Evolutionary conservation across 805 yeast genomes (phyloP).

Genomic region (Yarrowia keelungensis): DNA sequence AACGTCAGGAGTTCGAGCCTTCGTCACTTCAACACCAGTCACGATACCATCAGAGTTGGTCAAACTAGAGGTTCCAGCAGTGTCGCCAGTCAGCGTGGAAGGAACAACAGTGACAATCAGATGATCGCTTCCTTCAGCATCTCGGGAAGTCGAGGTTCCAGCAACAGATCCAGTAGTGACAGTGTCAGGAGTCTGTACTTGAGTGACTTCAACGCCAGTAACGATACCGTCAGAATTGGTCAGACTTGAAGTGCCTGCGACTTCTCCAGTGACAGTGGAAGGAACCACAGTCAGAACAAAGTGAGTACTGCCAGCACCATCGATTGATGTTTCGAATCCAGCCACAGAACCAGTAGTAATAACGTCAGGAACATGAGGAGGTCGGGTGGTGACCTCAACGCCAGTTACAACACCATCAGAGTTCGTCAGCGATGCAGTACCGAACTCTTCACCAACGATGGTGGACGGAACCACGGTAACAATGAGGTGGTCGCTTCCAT

Average conservation of each 20-base stretch:
- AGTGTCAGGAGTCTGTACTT: neutral
- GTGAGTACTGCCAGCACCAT: no score
- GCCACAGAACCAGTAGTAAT: no score
- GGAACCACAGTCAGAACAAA: no score
- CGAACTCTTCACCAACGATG: no score
- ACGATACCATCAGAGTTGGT: neutral
- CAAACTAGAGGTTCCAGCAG: neutral
- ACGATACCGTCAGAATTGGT: neutral
- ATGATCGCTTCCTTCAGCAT: no score
- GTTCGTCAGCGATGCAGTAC: no score
- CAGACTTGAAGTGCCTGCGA: neutral
- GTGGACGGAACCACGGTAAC: no score
- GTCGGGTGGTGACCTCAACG: no score
- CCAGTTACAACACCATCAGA: no score
- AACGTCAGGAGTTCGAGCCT: neutral
- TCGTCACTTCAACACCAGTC: neutral
- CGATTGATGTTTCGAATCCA: no score
- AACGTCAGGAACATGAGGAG: no score
- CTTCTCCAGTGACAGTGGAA: neutral
- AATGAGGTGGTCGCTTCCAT: no score
- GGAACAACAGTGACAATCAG: neutral
- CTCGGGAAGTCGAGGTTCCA: neutral
- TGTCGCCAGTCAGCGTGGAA: neutral
- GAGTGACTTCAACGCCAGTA: neutral
- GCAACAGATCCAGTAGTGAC: slow-evolving; percentile 1